Percentiles rank a stretch among this genome's conserved stretches.
Evolutionary conservation across 306 rosid genomes (phyloP).

Genomic region (Quillaja saponaria): DNA sequence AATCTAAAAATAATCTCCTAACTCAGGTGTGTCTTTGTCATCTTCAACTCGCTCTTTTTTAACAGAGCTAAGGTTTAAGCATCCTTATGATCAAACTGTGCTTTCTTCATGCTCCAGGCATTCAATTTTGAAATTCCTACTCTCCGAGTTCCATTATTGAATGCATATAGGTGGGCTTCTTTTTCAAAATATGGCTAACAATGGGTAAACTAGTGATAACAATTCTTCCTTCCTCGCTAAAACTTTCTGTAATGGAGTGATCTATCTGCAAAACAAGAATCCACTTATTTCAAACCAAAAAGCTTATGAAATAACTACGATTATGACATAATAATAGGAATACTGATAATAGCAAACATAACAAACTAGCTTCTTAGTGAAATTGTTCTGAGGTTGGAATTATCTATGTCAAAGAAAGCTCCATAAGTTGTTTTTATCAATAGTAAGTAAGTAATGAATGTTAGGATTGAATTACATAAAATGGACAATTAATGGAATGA

Average conservation of each 20-base stretch:
- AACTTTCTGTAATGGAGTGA: conserved; percentile 67
- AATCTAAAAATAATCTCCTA: no score
- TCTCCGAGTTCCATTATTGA: conserved; percentile 56
- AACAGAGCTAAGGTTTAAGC: conserved; percentile 5
- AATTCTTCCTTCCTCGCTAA: conserved; percentile 64
- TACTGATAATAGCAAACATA: conserved; percentile 24
- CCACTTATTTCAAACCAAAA: background rate
- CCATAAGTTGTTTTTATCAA: conserved; percentile 58
- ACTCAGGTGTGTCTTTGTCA: no score
- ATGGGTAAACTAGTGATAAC: conserved; percentile 65
- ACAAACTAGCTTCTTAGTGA: conserved; percentile 73
- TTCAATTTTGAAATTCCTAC: conserved; percentile 41
- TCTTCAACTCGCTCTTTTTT: no score
- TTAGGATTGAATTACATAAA: no score
- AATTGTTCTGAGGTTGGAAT: conserved; percentile 32
- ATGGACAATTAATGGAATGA: no score
- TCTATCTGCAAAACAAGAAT: conserved; percentile 58
- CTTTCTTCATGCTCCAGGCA: conserved; percentile 72
- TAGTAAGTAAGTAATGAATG: background rate
- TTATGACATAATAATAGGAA: no score
- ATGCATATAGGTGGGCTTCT: conserved; percentile 55
- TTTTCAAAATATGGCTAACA: conserved; percentile 45
- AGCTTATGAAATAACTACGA: background rate
- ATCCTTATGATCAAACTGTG: conserved; percentile 34
- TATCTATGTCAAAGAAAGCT: conserved; percentile 52